phyloP scores from a whole-genome alignment of 2,329 filamentous ascomycete genomes.

The Tolypocladium paradoxum region DNA sequence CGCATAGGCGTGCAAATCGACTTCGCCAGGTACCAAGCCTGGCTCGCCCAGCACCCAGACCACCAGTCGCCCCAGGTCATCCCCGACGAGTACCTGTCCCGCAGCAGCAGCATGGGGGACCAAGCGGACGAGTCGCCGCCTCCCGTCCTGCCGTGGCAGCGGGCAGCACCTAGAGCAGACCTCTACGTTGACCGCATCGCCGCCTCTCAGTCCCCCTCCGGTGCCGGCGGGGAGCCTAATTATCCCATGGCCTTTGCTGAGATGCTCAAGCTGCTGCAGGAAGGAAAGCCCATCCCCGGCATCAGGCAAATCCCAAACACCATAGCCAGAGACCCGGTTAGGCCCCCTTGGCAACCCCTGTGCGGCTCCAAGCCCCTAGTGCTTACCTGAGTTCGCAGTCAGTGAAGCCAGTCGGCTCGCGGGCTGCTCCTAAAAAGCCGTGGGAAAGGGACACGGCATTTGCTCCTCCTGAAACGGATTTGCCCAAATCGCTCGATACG shows the following conservation, averaged over 20 bases:
- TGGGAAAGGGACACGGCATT: slow-evolving; percentile 57
- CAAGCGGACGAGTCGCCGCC: slow-evolving; percentile 2
- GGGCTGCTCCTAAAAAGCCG: slow-evolving; percentile 47
- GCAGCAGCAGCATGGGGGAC: neutral
- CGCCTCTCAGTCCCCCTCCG: slow-evolving; percentile 9
- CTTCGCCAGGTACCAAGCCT: slow-evolving; percentile 56
- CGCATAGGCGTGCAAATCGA: slow-evolving; percentile 44
- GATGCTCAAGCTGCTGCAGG: slow-evolving; percentile 75
- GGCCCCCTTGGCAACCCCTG: slow-evolving; percentile 15
- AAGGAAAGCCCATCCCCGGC: slow-evolving; percentile 72
- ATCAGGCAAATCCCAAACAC: slow-evolving; percentile 81
- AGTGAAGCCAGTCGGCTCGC: slow-evolving; percentile 36
- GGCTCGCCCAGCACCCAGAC: slow-evolving; percentile 33
- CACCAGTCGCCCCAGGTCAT: slow-evolving; percentile 24
- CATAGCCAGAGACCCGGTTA: slow-evolving; percentile 60
- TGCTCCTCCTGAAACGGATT: slow-evolving; percentile 7
- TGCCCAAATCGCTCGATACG: slow-evolving; percentile 18
- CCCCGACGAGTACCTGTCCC: slow-evolving; percentile 19
- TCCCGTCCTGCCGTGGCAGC: slow-evolving; percentile 32
- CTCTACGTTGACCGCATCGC: slow-evolving; percentile 31
- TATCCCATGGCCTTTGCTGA: slow-evolving; percentile 79
- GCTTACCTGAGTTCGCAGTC: slow-evolving; percentile 18
- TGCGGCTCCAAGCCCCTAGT: neutral
- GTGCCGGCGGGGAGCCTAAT: slow-evolving; percentile 40
- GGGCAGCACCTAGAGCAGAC: slow-evolving; percentile 35